Percentiles rank a stretch among this genome's conserved stretches.
These are phyloP conservation scores for Penicillium sp. DNA, from an alignment of 2,329 filamentous ascomycete genomes.

Conservation along the genomic window DNA sequence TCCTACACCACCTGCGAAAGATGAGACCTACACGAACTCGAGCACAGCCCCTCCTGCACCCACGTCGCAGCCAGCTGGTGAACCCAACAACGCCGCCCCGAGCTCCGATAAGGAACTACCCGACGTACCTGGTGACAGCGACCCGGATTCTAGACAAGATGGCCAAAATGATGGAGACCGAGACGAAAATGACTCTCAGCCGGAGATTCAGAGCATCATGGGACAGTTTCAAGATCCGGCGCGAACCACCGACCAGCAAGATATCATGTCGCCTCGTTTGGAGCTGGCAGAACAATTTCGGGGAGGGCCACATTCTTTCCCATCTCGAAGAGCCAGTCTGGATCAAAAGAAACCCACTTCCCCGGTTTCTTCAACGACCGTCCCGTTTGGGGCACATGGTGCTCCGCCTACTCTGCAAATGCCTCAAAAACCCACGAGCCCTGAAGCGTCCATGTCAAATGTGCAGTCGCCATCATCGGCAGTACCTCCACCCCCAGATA, in stretches of 20 bases:
- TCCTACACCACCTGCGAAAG: conserved; percentile 45
- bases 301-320: conserved; percentile 61
- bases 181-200: conserved; percentile 60
- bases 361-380: conserved; percentile 20
- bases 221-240: conserved; percentile 79
- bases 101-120: conserved; percentile 37
- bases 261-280: conserved; percentile 86
- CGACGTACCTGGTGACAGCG: conserved; percentile 29
- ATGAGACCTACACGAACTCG: conserved; percentile 48
- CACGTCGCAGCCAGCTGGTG: conserved; percentile 39
- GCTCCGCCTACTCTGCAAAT: conserved; percentile 24
- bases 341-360: conserved; percentile 56
- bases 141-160: conserved; percentile 44
- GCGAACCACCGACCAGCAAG: conserved; percentile 65
- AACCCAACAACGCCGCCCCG: conserved; percentile 31
- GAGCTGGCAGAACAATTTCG: conserved; percentile 77
- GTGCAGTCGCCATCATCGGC: conserved; percentile 35
- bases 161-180: conserved; percentile 56
- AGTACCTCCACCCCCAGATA: conserved; percentile 62
- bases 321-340: conserved; percentile 78
- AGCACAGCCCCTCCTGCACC: conserved; percentile 39
- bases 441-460: conserved; percentile 24
- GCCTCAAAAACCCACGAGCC: conserved; percentile 20
- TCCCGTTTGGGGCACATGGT: conserved; percentile 17
- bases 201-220: conserved; percentile 97